Conservation (phyloP, 2,329 filamentous ascomycete species). For the Fusarium sp. region DNA sequence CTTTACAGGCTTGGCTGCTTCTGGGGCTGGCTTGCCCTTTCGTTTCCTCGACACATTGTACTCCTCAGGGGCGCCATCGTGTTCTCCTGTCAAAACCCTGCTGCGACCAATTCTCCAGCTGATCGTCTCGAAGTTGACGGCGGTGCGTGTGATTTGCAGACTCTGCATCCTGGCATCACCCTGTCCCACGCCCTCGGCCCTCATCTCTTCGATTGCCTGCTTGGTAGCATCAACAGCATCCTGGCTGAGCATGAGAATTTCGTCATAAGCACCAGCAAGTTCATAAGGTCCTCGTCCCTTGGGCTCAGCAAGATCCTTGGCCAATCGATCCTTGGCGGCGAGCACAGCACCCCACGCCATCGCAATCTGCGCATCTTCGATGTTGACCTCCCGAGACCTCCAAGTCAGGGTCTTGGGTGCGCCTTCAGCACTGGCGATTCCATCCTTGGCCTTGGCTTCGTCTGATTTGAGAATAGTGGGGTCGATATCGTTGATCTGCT, state of each 20-base stretch:
- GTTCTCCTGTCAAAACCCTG: constrained; percentile 82
- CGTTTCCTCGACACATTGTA: constrained; percentile 62
- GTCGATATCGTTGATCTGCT: constrained; percentile 76
- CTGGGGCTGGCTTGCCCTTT: constrained; percentile 46
- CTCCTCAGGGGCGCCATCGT: constrained; percentile 75
- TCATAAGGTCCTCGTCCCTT: constrained; percentile 65
- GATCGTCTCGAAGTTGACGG: constrained; percentile 92
- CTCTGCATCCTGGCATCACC: constrained; percentile 90
- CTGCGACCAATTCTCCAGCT: constrained; percentile 96
- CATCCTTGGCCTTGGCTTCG: constrained; percentile 58
- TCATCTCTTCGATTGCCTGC: constrained; percentile 89
- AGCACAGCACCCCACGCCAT: constrained; percentile 79
- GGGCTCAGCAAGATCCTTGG: constrained; percentile 57
- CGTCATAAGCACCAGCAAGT: constrained; percentile 87
- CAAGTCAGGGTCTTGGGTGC: constrained; percentile 82
- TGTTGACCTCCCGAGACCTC: constrained; percentile 84
- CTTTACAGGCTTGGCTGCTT: constrained; percentile 58
- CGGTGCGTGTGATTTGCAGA: constrained; percentile 89
- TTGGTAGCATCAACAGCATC: constrained; percentile 95
- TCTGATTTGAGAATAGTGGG: constrained; percentile 70
- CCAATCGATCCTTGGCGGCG: constrained; percentile 59
- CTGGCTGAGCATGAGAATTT: constrained; percentile 87
- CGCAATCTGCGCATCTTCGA: constrained; percentile 93
- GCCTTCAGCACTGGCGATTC: constrained; percentile 59
- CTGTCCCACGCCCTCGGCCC: constrained; percentile 82